phyloP scores from a whole-genome alignment of 441 rosid genomes.

The Metrosideros polymorpha region DNA sequence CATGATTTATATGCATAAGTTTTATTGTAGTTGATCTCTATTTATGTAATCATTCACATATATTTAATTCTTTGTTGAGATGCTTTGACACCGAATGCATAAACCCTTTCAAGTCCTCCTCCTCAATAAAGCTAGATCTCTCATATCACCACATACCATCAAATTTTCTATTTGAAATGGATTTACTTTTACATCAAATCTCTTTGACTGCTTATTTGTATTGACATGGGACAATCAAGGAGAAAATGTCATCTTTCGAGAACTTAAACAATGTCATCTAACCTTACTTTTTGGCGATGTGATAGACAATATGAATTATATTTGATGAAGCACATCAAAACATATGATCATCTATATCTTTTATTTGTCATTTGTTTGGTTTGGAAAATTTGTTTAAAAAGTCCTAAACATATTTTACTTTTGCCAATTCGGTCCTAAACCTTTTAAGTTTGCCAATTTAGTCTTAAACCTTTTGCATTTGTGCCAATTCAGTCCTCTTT shows the following conservation, averaged over 20 bases:
- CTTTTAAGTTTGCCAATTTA: no score
- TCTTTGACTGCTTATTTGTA: neutral
- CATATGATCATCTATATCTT: neutral
- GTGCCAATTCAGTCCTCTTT: no score
- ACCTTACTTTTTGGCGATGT: neutral
- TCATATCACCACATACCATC: neutral
- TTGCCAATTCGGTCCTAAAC: no score
- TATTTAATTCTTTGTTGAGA: neutral
- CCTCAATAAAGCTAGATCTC: neutral
- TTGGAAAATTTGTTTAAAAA: no score
- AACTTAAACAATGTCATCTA: neutral
- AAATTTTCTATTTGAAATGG: neutral
- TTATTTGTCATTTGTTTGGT: neutral
- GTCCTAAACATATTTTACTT: no score
- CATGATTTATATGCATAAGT: neutral
- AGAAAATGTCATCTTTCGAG: neutral
- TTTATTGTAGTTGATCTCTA: neutral
- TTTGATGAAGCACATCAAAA: neutral
- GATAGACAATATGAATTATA: neutral
- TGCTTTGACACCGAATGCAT: neutral
- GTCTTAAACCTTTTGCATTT: no score
- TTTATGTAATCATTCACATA: neutral
- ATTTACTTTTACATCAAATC: neutral
- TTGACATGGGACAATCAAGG: neutral
- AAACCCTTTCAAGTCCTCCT: neutral